Base-by-base conservation (phyloP, 805 yeast genomes). In the Kodamaea nitidulidarum region DNA sequence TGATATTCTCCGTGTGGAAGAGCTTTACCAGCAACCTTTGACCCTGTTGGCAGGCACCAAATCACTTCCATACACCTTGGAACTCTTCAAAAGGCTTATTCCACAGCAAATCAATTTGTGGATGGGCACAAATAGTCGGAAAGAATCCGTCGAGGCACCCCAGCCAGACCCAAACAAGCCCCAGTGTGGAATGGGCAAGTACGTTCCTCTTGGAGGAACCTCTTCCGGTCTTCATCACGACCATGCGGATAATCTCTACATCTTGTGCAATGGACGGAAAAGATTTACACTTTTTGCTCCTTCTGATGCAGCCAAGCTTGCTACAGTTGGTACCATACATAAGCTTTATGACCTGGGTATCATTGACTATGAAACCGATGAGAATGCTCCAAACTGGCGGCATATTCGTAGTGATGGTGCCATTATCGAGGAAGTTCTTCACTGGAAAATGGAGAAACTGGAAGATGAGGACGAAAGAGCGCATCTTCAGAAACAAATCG, bases 181-280 rank as follows among this genome's bases (percentile, higher is more conserved):
- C 7, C 14, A 24, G 10, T 29, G 27, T 16, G 74, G 75, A 1
- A 54, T 79, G 4, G 86, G 86, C 1, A 74, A 76, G 50, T 61
- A 61, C 15, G 8, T 37, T 3, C 40, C 40, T 15, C 12, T 22
- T 4, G 40, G 40, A 3, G 83, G 82, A 2, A 66, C 80, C 1
- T 80, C 88, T 0, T 80, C 88, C 1, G 91, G 91, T 0, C 60
- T 84, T 9, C 91, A 84, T 49, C 91, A 84, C 54, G 91, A 84
- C 54, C 90, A 83, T 58, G 86, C 90, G 1, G 90, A 83, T 52
- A 84, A 84, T 50, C 60, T 84, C 25, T 84, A 84, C 53, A 65
- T 83, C 4, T 75, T 84, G 1, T 52, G 78, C 1, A 59, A 69
- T 18, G 93, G 91, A 0, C 52, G 49, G 6, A 84, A 84, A 50